Base-by-base conservation (phyloP, 208 protist genomes). In the Spongospora subterranea region DNA sequence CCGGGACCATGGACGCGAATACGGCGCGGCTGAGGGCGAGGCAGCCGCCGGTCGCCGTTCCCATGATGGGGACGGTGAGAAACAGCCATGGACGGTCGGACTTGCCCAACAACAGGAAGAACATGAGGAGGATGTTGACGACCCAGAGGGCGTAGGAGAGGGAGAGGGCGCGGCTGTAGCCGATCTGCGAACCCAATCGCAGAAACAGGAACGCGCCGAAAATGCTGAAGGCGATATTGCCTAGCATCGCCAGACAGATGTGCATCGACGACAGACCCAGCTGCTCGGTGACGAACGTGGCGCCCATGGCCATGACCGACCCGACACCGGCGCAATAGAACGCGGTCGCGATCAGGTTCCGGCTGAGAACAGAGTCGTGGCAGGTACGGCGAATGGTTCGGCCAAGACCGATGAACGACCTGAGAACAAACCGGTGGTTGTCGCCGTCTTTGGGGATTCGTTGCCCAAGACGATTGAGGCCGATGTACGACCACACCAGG, bases 71-170 rank as follows among this genome's bases (percentile, higher is more conserved):
- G n/a, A 82, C 71, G 35, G 40, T 35, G 17, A 82, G n/a, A 13
- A 82, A 43, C n/a, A 82, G n/a, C 71, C 71, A 82, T 6, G 6
- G 6, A 43, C 17, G 17, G 6, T 82, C 17, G 6, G 6, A 6
- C 13, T 17, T 35, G 13, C 13, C 40, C 17, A 40, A 17, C 6
- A 82, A 35, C n/a, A 82, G n/a, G 35, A 82, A 43, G 71, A 82
- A 82, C 71, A 82, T 43, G 71, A 82, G 71, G n/a, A 82, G 17
- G 17, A 82, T 82, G n/a, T 82, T 35, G n/a, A 82, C 71, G 17
- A 82, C 6, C 71, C 71, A 82, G 6, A 82, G 71, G 11, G n/a
- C 17, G 40, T 82, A 82, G 6, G 71, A 6, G 17, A 43, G 13
- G n/a, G 71, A 6, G 6, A 82, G n/a, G 13, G 71, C 71, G 17